phyloP scores from a whole-genome alignment of 2,329 filamentous ascomycete species.

The Aureobasidium namibiae region DNA sequence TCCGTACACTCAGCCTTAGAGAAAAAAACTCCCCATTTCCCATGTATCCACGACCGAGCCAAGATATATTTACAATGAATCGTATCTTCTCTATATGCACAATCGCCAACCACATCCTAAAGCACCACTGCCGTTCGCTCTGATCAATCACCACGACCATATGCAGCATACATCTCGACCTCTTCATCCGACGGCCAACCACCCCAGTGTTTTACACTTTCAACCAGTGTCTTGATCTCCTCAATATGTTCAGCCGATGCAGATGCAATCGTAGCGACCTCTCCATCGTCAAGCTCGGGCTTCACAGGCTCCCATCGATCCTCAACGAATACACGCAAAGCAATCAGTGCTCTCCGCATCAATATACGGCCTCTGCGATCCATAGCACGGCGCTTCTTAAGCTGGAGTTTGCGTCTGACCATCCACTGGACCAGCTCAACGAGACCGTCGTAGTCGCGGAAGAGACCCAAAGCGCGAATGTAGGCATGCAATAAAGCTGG shows the following conservation, averaged over 20 bases:
- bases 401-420: constrained; percentile 37
- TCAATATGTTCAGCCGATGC: constrained; percentile 17
- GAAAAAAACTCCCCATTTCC: too few species aligned
- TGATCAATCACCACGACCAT: background rate
- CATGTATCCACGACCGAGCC: background rate
- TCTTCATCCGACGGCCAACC: constrained; percentile 37
- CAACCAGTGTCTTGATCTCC: constrained; percentile 20
- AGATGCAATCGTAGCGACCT: background rate
- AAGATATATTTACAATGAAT: background rate
- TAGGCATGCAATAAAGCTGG: constrained; percentile 49
- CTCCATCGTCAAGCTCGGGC: background rate
- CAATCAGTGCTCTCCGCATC: constrained; percentile 31
- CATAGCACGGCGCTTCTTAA: constrained; percentile 19
- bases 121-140: background rate
- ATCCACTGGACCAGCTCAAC: constrained; percentile 53
- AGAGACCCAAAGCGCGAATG: constrained; percentile 53
- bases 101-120: background rate
- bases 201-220: constrained; percentile 32
- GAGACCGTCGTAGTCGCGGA: constrained; percentile 54
- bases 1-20: too few species aligned
- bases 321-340: constrained; percentile 35
- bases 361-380: constrained; percentile 24
- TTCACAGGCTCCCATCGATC: constrained; percentile 19
- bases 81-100: background rate
- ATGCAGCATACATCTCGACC: constrained; percentile 25